phyloP scores from a whole-genome alignment of 1,139 yeast species.

The Candida neerlandica region DNA sequence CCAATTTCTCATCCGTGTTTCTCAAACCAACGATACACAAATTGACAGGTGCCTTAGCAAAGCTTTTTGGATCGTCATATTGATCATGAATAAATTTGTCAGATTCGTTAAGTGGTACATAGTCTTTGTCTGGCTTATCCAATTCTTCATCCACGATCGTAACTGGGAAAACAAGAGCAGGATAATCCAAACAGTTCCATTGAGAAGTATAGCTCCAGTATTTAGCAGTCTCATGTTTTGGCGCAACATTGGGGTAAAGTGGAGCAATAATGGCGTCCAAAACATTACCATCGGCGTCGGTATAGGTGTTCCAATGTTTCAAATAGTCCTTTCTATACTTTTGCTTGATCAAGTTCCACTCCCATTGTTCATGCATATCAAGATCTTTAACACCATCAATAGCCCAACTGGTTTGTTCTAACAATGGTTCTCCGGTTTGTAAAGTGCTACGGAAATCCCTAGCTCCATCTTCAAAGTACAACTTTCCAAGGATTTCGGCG shows the following conservation, averaged over 20 bases:
- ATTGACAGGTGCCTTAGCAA: slow-evolving; percentile 21
- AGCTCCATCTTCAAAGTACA: slow-evolving; percentile 28
- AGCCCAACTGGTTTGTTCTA: slow-evolving; percentile 24
- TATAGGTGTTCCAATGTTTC: slow-evolving; percentile 21
- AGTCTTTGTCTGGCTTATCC: slow-evolving; percentile 17
- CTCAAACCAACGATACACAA: slow-evolving; percentile 22
- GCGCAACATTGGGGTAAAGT: slow-evolving; percentile 24
- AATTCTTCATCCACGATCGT: slow-evolving; percentile 19
- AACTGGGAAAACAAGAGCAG: slow-evolving; percentile 25
- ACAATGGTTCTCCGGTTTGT: slow-evolving; percentile 24
- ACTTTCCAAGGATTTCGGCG: slow-evolving; percentile 17
- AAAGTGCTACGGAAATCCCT: slow-evolving; percentile 21
- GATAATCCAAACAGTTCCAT: slow-evolving; percentile 28
- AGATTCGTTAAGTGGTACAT: slow-evolving; percentile 14
- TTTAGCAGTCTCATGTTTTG: slow-evolving; percentile 22
- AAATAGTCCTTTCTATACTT: slow-evolving; percentile 23
- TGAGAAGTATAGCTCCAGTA: slow-evolving; percentile 27
- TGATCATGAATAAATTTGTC: slow-evolving; percentile 18
- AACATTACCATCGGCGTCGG: slow-evolving; percentile 37
- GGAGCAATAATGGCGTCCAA: slow-evolving; percentile 25
- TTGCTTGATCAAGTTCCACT: slow-evolving; percentile 24
- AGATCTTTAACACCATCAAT: slow-evolving; percentile 17
- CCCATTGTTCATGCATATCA: slow-evolving; percentile 21
- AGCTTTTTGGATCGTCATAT: slow-evolving; percentile 20
- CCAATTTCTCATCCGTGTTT: slow-evolving; percentile 22